Evolutionary conservation across 2,329 filamentous ascomycete genomes (phyloP).

Genomic region (Byssoonygena ceratinophila): DNA sequence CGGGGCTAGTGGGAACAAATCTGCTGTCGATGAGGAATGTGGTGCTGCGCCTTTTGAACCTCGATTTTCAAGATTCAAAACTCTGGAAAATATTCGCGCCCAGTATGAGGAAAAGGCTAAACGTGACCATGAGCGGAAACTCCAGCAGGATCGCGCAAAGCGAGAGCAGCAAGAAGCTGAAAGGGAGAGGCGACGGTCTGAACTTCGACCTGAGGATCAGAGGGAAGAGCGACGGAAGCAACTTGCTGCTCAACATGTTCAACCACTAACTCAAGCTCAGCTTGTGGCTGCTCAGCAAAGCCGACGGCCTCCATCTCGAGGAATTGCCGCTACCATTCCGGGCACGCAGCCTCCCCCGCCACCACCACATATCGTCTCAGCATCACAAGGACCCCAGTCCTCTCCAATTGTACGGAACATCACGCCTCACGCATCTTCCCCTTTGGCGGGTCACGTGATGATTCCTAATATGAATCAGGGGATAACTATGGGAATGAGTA

Average conservation of each 20-base stretch:
- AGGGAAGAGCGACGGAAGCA: slow-evolving; percentile 33
- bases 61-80: slow-evolving; percentile 83
- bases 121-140: slow-evolving; percentile 38
- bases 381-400: slow-evolving; percentile 35
- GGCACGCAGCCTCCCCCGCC: slow-evolving; percentile 24
- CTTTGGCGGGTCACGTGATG: slow-evolving; percentile 33
- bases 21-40: slow-evolving; percentile 63
- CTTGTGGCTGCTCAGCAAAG: slow-evolving; percentile 33
- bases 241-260: slow-evolving; percentile 40
- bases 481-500: slow-evolving; percentile 37
- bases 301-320: slow-evolving; percentile 41
- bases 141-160: slow-evolving; percentile 41
- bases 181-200: slow-evolving; percentile 38
- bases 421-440: slow-evolving; percentile 40
- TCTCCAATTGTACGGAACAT: slow-evolving; percentile 40
- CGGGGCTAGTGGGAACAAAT: slow-evolving; percentile 47
- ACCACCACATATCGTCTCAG: slow-evolving; percentile 26
- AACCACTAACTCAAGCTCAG: slow-evolving; percentile 34
- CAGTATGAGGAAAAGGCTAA: slow-evolving; percentile 60
- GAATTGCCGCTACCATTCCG: slow-evolving; percentile 27
- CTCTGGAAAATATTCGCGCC: slow-evolving; percentile 71
- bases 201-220: slow-evolving; percentile 36
- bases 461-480: slow-evolving; percentile 28
- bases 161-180: slow-evolving; percentile 41
- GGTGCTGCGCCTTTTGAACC: slow-evolving; percentile 67